phyloP scores from a whole-genome alignment of 2,329 filamentous ascomycete genomes.

The Ophiocordyceps polyrhachis-furcata region DNA sequence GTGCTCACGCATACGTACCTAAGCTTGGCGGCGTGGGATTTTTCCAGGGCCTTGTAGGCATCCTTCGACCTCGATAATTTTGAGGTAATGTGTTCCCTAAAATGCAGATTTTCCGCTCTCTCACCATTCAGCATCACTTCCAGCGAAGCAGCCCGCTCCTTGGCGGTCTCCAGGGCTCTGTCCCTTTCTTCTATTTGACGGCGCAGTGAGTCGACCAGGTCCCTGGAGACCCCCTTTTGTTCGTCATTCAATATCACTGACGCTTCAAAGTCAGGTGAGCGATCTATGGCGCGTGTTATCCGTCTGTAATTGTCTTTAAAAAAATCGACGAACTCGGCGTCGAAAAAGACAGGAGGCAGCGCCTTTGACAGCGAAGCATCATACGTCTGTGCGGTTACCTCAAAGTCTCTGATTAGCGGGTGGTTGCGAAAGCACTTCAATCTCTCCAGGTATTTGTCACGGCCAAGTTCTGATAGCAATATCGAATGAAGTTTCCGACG shows the following conservation, averaged over 20 bases:
- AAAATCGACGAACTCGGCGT: conserved; percentile 75
- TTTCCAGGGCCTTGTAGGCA: conserved; percentile 8
- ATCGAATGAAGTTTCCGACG: conserved; percentile 65
- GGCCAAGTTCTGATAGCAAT: conserved; percentile 56
- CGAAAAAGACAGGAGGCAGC: conserved; percentile 70
- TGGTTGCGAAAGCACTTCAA: conserved; percentile 61
- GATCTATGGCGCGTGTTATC: conserved; percentile 67
- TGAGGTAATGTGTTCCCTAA: conserved; percentile 32
- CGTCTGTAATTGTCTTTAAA: conserved; percentile 92
- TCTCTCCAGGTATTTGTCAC: conserved; percentile 73
- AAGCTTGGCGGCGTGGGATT: conserved; percentile 25
- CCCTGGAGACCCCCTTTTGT: conserved; percentile 81
- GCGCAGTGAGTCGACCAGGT: conserved; percentile 73
- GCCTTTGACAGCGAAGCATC: conserved; percentile 25
- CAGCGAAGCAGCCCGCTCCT: conserved; percentile 26
- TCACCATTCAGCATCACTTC: conserved; percentile 48
- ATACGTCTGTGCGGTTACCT: conserved; percentile 58
- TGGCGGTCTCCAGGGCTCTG: conserved; percentile 25
- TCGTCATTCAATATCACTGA: conserved; percentile 61
- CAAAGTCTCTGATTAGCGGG: conserved; percentile 70
- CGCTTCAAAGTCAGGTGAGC: conserved; percentile 75
- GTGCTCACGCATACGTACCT: conserved; percentile 23
- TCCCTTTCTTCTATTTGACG: conserved; percentile 59
- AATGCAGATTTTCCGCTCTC: conserved; percentile 49
- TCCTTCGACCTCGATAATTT: conserved; percentile 13